Evolutionary conservation across 352 stramenopile genomes (phyloP).

Genomic region (Pythium coloratum): DNA sequence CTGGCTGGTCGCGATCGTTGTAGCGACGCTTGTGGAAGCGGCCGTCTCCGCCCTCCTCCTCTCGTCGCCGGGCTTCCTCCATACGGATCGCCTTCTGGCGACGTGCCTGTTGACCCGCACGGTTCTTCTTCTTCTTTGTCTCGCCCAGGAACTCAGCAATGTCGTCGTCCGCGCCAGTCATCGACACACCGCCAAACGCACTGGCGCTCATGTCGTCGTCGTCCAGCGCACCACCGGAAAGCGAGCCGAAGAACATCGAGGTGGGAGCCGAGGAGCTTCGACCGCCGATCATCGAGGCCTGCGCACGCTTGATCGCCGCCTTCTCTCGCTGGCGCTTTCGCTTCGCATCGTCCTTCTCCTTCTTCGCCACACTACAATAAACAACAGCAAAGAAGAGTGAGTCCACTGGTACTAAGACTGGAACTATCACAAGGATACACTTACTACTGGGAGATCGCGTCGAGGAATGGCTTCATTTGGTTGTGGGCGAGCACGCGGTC

Average conservation of each 20-base stretch:
- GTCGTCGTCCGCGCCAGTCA: slow-evolving; percentile 66
- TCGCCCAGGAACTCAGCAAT: slow-evolving; percentile 86
- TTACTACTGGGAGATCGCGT: slow-evolving; percentile 50
- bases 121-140: slow-evolving; percentile 87
- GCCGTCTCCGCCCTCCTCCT: slow-evolving; percentile 45
- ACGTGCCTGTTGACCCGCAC: slow-evolving; percentile 71
- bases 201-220: slow-evolving; percentile 33
- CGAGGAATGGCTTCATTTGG: slow-evolving; percentile 61
- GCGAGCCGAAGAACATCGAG: slow-evolving; percentile 76
- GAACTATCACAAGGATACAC: background rate
- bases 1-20: slow-evolving; percentile 12
- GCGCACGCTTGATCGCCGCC: slow-evolving; percentile 52
- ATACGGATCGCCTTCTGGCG: slow-evolving; percentile 75
- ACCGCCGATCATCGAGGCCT: slow-evolving; percentile 60
- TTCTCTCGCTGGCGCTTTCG: slow-evolving; percentile 62
- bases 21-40: slow-evolving; percentile 46
- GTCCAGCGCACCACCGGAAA: slow-evolving; percentile 45
- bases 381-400: background rate
- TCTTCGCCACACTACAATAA: slow-evolving; percentile 38
- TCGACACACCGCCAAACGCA: slow-evolving; percentile 30
- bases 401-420: background rate
- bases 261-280: slow-evolving; percentile 51
- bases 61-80: slow-evolving; percentile 54
- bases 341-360: slow-evolving; percentile 59
- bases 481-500: slow-evolving; percentile 71